Percentiles rank a stretch among this genome's conserved stretches.
Evolutionary conservation across 192 early-diverging fungal species (phyloP).

Genomic region (Cetraspora pellucida): DNA sequence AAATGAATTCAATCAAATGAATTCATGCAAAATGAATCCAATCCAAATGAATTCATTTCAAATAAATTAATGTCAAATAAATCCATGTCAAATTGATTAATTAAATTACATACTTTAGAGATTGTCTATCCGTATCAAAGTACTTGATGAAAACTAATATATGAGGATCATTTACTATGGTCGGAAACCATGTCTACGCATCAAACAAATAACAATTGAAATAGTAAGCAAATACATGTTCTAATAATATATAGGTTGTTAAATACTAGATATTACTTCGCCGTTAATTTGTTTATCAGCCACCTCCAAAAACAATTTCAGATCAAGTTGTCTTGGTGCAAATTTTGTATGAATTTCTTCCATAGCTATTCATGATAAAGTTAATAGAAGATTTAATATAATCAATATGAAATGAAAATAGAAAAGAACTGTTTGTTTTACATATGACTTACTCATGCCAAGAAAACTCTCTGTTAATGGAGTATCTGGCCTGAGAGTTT

Average conservation of each 20-base stretch:
- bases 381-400: not conserved
- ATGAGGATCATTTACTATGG: slow-evolving; percentile 13
- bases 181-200: slow-evolving; percentile 9
- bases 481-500: slow-evolving; percentile 81
- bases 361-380: slow-evolving; percentile 39
- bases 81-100: too few relatives aligned
- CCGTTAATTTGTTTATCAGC: slow-evolving; percentile 34
- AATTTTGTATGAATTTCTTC: slow-evolving; percentile 41
- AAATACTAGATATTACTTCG: slow-evolving; percentile 41
- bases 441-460: slow-evolving; percentile 33
- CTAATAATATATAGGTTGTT: slow-evolving; percentile 25
- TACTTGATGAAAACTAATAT: slow-evolving; percentile 85
- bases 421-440: too few relatives aligned
- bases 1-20: too few relatives aligned
- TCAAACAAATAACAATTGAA: not conserved
- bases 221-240: too few relatives aligned
- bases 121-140: slow-evolving; percentile 66
- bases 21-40: too few relatives aligned
- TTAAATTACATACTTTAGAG: slow-evolving; percentile 60
- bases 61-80: too few relatives aligned
- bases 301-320: too few relatives aligned
- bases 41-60: too few relatives aligned
- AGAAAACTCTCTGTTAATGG: slow-evolving; percentile 58
- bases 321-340: slow-evolving; percentile 38
- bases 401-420: too few relatives aligned